phyloP scores from a whole-genome alignment of 2,329 filamentous ascomycete species.

The Penicillium sp. region DNA sequence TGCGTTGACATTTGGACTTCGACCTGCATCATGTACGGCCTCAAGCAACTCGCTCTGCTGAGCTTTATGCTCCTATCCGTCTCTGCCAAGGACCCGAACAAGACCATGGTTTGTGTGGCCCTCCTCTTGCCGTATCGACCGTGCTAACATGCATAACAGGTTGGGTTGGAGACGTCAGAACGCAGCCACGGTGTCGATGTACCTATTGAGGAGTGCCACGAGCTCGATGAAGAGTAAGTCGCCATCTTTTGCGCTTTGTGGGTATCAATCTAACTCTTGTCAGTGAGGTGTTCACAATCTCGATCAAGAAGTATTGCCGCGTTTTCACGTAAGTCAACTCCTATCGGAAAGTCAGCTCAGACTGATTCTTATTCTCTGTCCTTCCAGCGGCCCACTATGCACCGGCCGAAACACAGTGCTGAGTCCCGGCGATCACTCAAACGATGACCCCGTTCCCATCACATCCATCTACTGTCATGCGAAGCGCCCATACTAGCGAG shows the following conservation, averaged over 20 bases:
- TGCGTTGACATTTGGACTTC: constrained; percentile 1
- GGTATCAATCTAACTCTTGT: not conserved
- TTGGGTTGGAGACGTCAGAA: constrained; percentile 20
- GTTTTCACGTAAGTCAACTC: constrained; percentile 20
- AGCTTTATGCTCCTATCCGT: constrained; percentile 22
- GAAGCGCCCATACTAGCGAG: constrained; percentile 8
- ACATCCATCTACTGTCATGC: constrained; percentile 22
- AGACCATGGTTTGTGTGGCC: constrained; percentile 11
- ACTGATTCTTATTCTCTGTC: not conserved
- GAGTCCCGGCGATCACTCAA: constrained; percentile 19
- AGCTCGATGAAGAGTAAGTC: constrained; percentile 23
- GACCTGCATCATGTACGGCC: constrained; percentile 19
- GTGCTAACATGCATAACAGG: constrained; percentile 4
- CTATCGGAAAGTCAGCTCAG: not conserved
- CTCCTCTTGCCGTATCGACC: not conserved
- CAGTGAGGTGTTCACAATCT: constrained; percentile 20
- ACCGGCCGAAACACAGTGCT: constrained; percentile 23
- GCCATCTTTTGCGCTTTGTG: not conserved
- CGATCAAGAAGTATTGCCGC: constrained; percentile 21
- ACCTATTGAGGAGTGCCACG: constrained; percentile 20
- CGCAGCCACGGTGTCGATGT: constrained; percentile 18
- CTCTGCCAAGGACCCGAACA: constrained; percentile 12
- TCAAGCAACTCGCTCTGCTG: constrained; percentile 19
- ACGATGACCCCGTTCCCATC: constrained; percentile 20
- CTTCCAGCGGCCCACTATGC: constrained; percentile 16